A percentile compares a stretch with the other conserved stretches of the same genome.
Evolutionary conservation across 495 filamentous ascomycete genomes (phyloP).

Genomic region (Diplogelasinospora grovesii): DNA sequence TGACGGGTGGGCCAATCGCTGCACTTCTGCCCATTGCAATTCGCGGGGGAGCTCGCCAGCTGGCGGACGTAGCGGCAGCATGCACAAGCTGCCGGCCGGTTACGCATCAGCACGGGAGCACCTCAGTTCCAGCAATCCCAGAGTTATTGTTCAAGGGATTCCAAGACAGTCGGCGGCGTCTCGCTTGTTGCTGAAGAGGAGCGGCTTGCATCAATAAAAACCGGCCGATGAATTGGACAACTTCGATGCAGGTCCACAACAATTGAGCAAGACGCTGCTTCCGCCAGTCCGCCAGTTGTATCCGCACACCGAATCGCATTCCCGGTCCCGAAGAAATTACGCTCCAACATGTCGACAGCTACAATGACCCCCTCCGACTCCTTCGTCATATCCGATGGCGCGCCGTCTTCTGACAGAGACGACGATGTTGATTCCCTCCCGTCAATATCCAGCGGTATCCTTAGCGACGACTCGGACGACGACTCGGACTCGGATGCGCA

Average conservation of each 20-base stretch:
- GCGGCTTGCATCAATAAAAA: too few relatives aligned
- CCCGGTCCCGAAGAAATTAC: conserved; percentile 4
- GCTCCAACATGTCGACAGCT: conserved; percentile 21
- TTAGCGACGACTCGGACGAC: conserved; percentile 50
- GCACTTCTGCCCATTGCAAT: background rate
- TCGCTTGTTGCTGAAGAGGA: too few relatives aligned
- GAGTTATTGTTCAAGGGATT: too few relatives aligned
- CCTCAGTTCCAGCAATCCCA: background rate
- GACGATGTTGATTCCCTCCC: conserved; percentile 77
- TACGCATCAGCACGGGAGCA: background rate
- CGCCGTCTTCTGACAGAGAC: conserved; percentile 40
- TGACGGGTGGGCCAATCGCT: conserved; percentile 22
- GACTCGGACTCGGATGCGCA: conserved; percentile 73
- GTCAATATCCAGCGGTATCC: conserved; percentile 58
- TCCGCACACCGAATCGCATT: background rate
- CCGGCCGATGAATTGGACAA: too few relatives aligned
- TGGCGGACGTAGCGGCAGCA: conserved; percentile 7
- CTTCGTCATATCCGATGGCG: conserved; percentile 35
- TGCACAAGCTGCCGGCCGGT: conserved; percentile 10
- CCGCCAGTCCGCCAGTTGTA: too few relatives aligned
- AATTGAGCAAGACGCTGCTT: too few relatives aligned
- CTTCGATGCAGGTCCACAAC: too few relatives aligned
- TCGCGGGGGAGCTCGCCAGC: too few relatives aligned
- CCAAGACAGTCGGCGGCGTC: too few relatives aligned
- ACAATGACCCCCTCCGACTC: conserved; percentile 37